Evolutionary conservation across 2,329 filamentous ascomycete species (phyloP).

Genomic region (Calycina marina): DNA sequence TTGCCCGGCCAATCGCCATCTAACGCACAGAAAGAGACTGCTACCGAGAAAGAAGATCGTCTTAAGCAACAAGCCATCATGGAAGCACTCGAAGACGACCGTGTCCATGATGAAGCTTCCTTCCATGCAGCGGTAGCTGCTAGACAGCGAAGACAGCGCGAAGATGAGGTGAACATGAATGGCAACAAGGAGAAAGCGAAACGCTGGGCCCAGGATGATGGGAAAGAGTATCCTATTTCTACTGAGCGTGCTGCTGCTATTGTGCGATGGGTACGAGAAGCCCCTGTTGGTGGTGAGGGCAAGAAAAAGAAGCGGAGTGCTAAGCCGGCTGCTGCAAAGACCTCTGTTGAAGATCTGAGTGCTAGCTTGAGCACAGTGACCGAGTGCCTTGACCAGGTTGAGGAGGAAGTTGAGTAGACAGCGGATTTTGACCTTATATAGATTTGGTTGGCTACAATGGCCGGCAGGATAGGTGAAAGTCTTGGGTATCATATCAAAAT

Average conservation of each 20-base stretch:
- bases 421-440: too few species aligned
- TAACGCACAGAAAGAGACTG: slow-evolving; percentile 28
- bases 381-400: slow-evolving; percentile 13
- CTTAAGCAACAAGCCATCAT: slow-evolving; percentile 51
- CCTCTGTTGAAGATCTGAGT: slow-evolving; percentile 8
- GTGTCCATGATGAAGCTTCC: slow-evolving; percentile 50
- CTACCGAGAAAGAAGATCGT: slow-evolving; percentile 41
- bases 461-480: too few species aligned
- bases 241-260: slow-evolving; percentile 57
- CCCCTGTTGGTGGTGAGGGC: slow-evolving; percentile 26
- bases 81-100: slow-evolving; percentile 52
- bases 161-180: slow-evolving; percentile 29
- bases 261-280: slow-evolving; percentile 52
- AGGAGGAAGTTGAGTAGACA: slow-evolving; percentile 21
- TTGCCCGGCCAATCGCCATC: slow-evolving; percentile 27
- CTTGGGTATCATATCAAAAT: too few species aligned
- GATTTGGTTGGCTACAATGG: too few species aligned
- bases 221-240: slow-evolving; percentile 52
- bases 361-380: slow-evolving; percentile 7
- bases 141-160: slow-evolving; percentile 37
- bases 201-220: slow-evolving; percentile 49
- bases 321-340: slow-evolving; percentile 9
- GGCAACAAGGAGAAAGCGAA: slow-evolving; percentile 26
- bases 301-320: slow-evolving; percentile 25
- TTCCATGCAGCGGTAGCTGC: slow-evolving; percentile 50